A percentile compares a stretch with the other conserved stretches of the same genome.
Evolutionary conservation across 2,329 filamentous ascomycete species (phyloP).

Genomic region (Paecilomyces dactylethromorphus): DNA sequence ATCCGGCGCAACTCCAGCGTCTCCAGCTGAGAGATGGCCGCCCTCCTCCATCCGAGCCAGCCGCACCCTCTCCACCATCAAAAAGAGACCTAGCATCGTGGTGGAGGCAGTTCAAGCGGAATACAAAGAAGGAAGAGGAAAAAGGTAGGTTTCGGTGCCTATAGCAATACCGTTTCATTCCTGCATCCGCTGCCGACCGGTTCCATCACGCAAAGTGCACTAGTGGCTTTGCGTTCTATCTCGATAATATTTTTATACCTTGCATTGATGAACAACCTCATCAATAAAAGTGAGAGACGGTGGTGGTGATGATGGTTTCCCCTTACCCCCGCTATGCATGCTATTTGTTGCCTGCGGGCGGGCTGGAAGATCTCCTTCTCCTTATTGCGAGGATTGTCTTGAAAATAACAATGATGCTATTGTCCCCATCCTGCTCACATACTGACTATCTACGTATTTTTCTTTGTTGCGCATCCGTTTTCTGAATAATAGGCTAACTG

Average conservation of each 20-base stretch:
- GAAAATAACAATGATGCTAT: not conserved
- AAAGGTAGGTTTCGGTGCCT: slow-evolving; percentile 45
- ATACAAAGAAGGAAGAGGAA: slow-evolving; percentile 55
- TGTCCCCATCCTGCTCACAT: not conserved
- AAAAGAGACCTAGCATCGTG: slow-evolving; percentile 88
- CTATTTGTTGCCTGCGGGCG: not conserved
- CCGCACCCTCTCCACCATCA: slow-evolving; percentile 63
- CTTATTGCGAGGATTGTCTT: not conserved
- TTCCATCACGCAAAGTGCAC: not conserved
- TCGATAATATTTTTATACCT: not conserved
- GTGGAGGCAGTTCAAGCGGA: slow-evolving; percentile 93
- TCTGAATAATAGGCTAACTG: not conserved
- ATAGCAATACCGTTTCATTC: not conserved
- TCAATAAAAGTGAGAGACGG: not conserved
- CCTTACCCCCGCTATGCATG: not conserved
- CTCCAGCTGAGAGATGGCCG: slow-evolving; percentile 18
- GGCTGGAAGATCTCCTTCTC: not conserved
- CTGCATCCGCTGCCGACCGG: not conserved
- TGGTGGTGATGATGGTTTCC: not conserved
- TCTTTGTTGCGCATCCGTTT: not conserved
- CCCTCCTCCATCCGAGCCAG: slow-evolving; percentile 37
- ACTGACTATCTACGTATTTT: not conserved
- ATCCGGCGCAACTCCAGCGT: slow-evolving; percentile 26
- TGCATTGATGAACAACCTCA: not conserved
- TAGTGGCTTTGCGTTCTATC: not conserved